Conservation (phyloP, 331 rosid genomes). For the Erythrophleum ivorense region DNA sequence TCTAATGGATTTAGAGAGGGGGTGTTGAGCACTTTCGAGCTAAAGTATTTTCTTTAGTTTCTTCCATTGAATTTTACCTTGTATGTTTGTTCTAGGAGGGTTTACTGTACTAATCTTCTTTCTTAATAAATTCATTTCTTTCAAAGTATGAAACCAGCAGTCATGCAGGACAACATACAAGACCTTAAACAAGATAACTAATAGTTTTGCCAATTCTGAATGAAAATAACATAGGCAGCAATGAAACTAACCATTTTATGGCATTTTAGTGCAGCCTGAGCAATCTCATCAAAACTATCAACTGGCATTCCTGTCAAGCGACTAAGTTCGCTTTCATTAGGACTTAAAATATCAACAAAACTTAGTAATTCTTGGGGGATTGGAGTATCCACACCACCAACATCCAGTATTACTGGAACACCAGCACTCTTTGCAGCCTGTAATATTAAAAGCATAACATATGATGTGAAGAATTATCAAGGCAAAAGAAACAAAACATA, state of each 20-base stretch:
- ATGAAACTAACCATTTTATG: constrained; percentile 69
- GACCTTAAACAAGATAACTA: background rate
- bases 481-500: background rate
- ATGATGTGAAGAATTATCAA: background rate
- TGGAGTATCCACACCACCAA: constrained; percentile 82
- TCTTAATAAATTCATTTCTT: background rate
- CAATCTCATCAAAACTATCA: constrained; percentile 68
- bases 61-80: background rate
- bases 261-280: constrained; percentile 68
- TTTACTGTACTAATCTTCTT: background rate
- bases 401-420: constrained; percentile 84
- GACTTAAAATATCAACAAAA: constrained; percentile 79
- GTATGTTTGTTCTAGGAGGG: background rate
- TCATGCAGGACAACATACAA: background rate
- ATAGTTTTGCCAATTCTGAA: background rate
- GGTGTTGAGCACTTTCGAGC: background rate
- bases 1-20: background rate
- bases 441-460: constrained; percentile 35
- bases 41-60: background rate
- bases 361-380: constrained; percentile 71
- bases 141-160: background rate
- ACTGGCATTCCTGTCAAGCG: constrained; percentile 76
- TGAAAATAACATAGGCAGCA: background rate
- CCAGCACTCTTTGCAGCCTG: constrained; percentile 84
- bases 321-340: constrained; percentile 86